These are phyloP conservation scores for Elaeis oleifera DNA, from an alignment of 202 grass and related monocot species.

Conservation along the genomic window DNA sequence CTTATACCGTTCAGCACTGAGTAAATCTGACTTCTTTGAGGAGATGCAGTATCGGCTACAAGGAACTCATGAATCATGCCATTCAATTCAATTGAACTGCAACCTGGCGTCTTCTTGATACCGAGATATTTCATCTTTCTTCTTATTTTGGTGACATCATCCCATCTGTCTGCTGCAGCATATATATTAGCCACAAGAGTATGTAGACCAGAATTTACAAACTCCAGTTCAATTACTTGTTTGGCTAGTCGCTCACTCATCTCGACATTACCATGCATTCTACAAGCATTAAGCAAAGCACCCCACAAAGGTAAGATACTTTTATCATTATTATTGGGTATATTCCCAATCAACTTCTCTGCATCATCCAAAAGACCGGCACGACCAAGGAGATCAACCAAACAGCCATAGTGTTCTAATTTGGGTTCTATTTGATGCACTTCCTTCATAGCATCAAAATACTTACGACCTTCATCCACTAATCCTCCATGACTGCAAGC, in stretches of 20 bases:
- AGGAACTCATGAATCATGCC: constrained; percentile 2
- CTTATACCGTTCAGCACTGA: background rate
- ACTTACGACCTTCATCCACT: constrained; percentile 43
- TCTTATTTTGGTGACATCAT: constrained; percentile 40
- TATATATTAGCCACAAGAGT: constrained; percentile 57
- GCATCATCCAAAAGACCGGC: constrained; percentile 53
- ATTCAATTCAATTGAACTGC: constrained; percentile 50
- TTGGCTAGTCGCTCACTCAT: constrained; percentile 46
- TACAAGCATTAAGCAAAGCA: constrained; percentile 50
- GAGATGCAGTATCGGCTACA: background rate
- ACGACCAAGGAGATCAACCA: constrained; percentile 51
- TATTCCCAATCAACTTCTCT: constrained; percentile 37
- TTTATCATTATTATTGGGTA: constrained; percentile 33
- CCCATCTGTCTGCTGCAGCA: constrained; percentile 50
- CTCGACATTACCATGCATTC: constrained; percentile 39
- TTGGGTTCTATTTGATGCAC: constrained; percentile 39
- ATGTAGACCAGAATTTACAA: constrained; percentile 34
- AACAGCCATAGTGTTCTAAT: constrained; percentile 55
- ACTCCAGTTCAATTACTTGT: constrained; percentile 31
- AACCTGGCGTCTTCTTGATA: constrained; percentile 61
- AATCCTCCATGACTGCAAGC: constrained; percentile 64
- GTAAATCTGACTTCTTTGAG: background rate
- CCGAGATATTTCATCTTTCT: constrained; percentile 40
- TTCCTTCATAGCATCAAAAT: constrained; percentile 46
- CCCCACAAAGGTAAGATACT: constrained; percentile 47